Base-by-base conservation (phyloP, 1,139 yeast genomes). In the Spencermartinsiella ligniputridi region DNA sequence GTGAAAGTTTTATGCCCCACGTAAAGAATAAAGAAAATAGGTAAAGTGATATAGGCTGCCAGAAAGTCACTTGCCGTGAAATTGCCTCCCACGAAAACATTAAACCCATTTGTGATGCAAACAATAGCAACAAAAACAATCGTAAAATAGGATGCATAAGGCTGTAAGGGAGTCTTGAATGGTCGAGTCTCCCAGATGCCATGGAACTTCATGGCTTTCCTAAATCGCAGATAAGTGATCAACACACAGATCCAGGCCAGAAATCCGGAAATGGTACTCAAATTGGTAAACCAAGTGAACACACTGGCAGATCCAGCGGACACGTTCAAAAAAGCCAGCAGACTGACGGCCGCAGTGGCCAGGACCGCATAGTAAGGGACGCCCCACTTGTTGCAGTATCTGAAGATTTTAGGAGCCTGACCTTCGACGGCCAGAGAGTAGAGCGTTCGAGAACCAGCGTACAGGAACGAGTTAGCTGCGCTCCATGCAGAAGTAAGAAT, bases 61-160 rank as follows among this genome's bases (percentile, higher is more conserved):
- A 79, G 76, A 63, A 79, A 78, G 39, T 68, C 68, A 3, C 76
- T 60, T 1, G 75, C 84, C 40, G 66, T 70, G 57, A 83, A 71
- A 37, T 67, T 43, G 15, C 72, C 77, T 47, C 74, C 70, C 44
- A 75, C 79, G 68, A 82, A 83, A 1, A 76, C 78, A 1, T 71
- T 65, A 64, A 77, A 85, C 22, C 95, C 95, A 67, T 85, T 90
- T 50, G 86, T 72, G 54, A 84, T 69, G 29, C 78, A 76, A 52
- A 83, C 69, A 11, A 59, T 24, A 3, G 48, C 44, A 27, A 83
- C 66, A 40, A 76, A 58, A 47, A 76, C 66, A 24, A 74, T 69
- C 8, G 73, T 64, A 42, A 68, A 62, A 55, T 70, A 74, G 11
- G 78, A 68, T 33, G 75, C 71, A 46, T 58, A 75, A 15, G 79